phyloP scores from a whole-genome alignment of 1,139 yeast genomes.

The Candida buenavistaensis region DNA sequence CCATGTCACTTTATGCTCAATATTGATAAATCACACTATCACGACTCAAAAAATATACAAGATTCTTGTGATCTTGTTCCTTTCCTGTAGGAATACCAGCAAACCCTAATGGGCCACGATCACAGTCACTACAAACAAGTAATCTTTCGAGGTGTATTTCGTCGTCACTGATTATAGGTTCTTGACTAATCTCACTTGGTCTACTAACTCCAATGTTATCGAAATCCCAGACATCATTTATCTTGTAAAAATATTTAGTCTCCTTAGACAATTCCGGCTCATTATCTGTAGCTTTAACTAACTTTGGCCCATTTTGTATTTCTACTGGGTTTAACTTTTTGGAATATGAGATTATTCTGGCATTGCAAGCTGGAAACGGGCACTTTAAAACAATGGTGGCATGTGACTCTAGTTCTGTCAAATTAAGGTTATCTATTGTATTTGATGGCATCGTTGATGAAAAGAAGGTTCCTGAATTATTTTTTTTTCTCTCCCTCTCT shows the following conservation, averaged over 20 bases:
- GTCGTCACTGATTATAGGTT: slow-evolving; percentile 18
- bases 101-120: slow-evolving; percentile 71
- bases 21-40: slow-evolving; percentile 43
- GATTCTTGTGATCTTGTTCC: slow-evolving; percentile 32
- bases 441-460: slow-evolving; percentile 10
- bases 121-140: slow-evolving; percentile 72
- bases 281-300: slow-evolving; percentile 23
- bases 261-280: slow-evolving; percentile 4
- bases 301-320: slow-evolving; percentile 31
- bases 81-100: slow-evolving; percentile 42
- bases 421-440: slow-evolving; percentile 6
- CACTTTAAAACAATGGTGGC: slow-evolving; percentile 26
- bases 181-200: slow-evolving; percentile 25
- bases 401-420: slow-evolving; percentile 3
- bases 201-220: slow-evolving; percentile 75
- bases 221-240: slow-evolving; percentile 70
- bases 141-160: slow-evolving; percentile 45
- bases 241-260: slow-evolving; percentile 29
- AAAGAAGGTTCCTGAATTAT: not conserved
- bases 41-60: slow-evolving; percentile 45
- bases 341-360: slow-evolving; percentile 34
- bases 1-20: no score
- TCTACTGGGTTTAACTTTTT: slow-evolving; percentile 14
- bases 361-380: slow-evolving; percentile 36
- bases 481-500: no score